These are phyloP conservation scores for Yamadazyma oceani DNA, from an alignment of 1,139 yeast genomes.

Conservation along the genomic window DNA sequence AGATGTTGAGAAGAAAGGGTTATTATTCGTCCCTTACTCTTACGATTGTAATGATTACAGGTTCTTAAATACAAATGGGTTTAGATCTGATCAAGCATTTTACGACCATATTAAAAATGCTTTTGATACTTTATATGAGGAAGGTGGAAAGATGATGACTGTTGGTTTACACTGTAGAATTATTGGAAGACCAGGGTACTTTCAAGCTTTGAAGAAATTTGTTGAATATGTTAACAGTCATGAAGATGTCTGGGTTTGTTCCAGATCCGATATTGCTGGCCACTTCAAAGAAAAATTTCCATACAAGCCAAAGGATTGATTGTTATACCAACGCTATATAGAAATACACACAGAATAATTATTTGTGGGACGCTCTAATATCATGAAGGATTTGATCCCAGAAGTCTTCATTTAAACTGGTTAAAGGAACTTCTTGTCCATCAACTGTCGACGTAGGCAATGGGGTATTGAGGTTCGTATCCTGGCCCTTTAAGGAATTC, in stretches of 20 bases:
- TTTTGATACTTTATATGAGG: slow-evolving; percentile 35
- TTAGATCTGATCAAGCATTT: slow-evolving; percentile 17
- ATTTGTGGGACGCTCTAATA: slow-evolving; percentile 3
- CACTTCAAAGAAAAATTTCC: slow-evolving; percentile 26
- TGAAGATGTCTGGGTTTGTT: slow-evolving; percentile 36
- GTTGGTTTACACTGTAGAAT: slow-evolving; percentile 35
- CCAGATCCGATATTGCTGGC: slow-evolving; percentile 33
- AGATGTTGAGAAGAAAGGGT: slow-evolving; percentile 17
- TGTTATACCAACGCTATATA: too few relatives aligned
- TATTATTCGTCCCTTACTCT: slow-evolving; percentile 18
- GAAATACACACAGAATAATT: not conserved
- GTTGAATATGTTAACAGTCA: slow-evolving; percentile 30
- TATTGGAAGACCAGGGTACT: slow-evolving; percentile 37
- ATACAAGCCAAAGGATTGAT: slow-evolving; percentile 11
- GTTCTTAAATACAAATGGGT: slow-evolving; percentile 17
- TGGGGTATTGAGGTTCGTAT: not conserved
- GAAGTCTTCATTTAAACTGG: slow-evolving; percentile 12
- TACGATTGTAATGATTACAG: slow-evolving; percentile 19
- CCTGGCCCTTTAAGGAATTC: not conserved
- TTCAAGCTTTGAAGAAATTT: slow-evolving; percentile 31
- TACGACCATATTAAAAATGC: slow-evolving; percentile 24
- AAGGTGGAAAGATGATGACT: slow-evolving; percentile 39
- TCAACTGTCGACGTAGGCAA: not conserved
- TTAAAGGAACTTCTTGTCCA: not conserved
- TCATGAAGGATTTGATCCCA: slow-evolving; percentile 15